Evolutionary conservation across 208 protist species (phyloP).

Genomic region (Crithidia sp.): DNA sequence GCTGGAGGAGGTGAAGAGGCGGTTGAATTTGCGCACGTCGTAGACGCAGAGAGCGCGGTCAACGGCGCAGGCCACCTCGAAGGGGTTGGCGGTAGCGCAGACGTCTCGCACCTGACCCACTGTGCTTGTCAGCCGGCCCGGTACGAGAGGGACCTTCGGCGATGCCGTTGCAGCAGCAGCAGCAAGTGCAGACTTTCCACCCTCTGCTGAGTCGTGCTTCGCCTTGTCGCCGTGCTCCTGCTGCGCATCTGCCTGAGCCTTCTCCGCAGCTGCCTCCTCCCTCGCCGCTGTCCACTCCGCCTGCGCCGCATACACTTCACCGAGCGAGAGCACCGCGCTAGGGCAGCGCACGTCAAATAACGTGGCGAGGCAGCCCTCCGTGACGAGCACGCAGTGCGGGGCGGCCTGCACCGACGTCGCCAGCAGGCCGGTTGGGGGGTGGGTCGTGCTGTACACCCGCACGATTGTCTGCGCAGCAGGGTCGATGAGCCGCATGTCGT

Average conservation of each 20-base stretch:
- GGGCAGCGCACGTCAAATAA: slow-evolving; percentile 76
- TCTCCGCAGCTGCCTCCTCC: slow-evolving; percentile 6
- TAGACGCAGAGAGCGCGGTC: slow-evolving; percentile 76
- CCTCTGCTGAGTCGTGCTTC: not conserved
- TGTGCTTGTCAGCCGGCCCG: slow-evolving; percentile 64
- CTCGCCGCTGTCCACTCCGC: slow-evolving; percentile 16
- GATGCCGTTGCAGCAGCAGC: not conserved
- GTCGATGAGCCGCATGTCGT: slow-evolving; percentile 76
- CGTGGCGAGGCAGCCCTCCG: slow-evolving; percentile 72
- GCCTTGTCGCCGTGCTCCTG: not conserved
- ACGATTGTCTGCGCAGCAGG: slow-evolving; percentile 37
- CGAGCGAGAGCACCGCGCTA: slow-evolving; percentile 50
- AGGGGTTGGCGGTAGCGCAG: slow-evolving; percentile 57
- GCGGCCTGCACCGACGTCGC: slow-evolving; percentile 27
- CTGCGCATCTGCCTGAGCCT: slow-evolving; percentile 3
- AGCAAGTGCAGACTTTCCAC: not conserved
- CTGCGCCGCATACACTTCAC: slow-evolving; percentile 18
- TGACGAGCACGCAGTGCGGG: slow-evolving; percentile 50
- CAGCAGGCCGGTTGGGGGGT: slow-evolving; percentile 65
- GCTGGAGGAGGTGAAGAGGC: slow-evolving; percentile 59
- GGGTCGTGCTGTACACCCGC: slow-evolving; percentile 67
- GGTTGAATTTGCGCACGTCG: slow-evolving; percentile 83
- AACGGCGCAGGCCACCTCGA: slow-evolving; percentile 64
- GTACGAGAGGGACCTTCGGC: slow-evolving; percentile 31
- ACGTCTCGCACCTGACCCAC: slow-evolving; percentile 50